These are phyloP conservation scores for Hypholoma fasciculare DNA, from an alignment of 768 basidiomycete genomes.

Conservation along the genomic window DNA sequence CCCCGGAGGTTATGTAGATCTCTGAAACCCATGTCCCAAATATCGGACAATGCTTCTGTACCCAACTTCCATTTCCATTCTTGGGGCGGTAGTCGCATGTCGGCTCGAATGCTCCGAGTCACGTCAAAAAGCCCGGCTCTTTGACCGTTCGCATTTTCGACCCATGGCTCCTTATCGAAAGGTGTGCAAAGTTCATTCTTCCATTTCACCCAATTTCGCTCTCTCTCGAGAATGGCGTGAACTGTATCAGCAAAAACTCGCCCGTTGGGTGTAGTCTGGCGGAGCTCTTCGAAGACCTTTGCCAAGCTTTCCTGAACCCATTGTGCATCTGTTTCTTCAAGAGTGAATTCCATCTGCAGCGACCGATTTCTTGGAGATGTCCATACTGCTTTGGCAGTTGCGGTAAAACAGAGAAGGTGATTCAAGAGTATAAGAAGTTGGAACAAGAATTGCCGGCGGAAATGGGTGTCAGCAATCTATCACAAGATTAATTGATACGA, in stretches of 20 bases:
- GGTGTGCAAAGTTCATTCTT: constrained; percentile 80
- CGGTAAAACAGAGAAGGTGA: constrained; percentile 76
- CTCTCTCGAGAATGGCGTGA: constrained; percentile 69
- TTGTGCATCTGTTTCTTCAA: constrained; percentile 63
- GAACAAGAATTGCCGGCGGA: constrained; percentile 91
- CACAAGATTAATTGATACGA: constrained; percentile 7
- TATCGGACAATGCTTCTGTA: constrained; percentile 71
- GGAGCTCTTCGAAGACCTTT: constrained; percentile 60
- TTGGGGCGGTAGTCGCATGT: constrained; percentile 55
- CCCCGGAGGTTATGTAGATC: constrained; percentile 61
- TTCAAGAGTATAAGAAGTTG: constrained; percentile 79
- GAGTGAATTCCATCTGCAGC: constrained; percentile 81
- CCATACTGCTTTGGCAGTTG: constrained; percentile 62
- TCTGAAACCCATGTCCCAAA: constrained; percentile 82
- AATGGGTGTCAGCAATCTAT: constrained; percentile 87
- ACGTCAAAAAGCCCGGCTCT: constrained; percentile 63
- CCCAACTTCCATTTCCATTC: constrained; percentile 70
- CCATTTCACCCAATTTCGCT: constrained; percentile 91
- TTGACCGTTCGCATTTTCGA: constrained; percentile 43
- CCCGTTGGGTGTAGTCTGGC: constrained; percentile 78
- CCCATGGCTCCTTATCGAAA: constrained; percentile 76
- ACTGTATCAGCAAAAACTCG: constrained; percentile 77
- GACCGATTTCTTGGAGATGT: constrained; percentile 69
- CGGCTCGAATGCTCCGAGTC: constrained; percentile 49
- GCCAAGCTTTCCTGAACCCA: constrained; percentile 75